phyloP scores from a whole-genome alignment of 2,329 filamentous ascomycete genomes.

The Aspergillus glaucus region DNA sequence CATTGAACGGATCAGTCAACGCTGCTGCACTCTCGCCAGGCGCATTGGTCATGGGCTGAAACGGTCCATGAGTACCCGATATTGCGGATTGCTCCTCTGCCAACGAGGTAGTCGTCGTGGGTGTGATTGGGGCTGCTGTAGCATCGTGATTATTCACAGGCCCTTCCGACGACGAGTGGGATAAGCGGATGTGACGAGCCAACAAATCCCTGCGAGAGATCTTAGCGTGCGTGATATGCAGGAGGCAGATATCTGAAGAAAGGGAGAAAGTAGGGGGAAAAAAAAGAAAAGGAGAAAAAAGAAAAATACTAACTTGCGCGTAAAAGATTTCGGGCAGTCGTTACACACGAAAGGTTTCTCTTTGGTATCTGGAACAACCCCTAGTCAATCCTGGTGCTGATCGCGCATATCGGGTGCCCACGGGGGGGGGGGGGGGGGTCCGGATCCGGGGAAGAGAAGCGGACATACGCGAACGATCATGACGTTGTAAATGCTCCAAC shows the following conservation, averaged over 20 bases:
- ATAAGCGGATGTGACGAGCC: constrained; percentile 25
- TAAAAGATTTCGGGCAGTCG: constrained; percentile 29
- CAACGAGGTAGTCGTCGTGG: constrained; percentile 17
- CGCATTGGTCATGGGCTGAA: not conserved
- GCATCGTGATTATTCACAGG: not conserved
- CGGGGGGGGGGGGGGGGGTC: too few relatives aligned
- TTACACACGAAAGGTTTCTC: constrained; percentile 27
- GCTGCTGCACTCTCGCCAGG: constrained; percentile 1
- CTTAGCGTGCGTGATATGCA: constrained; percentile 3
- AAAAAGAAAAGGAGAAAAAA: too few relatives aligned
- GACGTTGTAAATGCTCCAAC: constrained; percentile 30
- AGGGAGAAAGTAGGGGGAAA: too few relatives aligned
- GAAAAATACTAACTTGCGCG: constrained; percentile 21
- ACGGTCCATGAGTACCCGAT: constrained; percentile 9
- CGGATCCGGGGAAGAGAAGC: not conserved
- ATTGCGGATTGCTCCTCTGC: constrained; percentile 13
- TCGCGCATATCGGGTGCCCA: not conserved
- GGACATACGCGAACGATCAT: constrained; percentile 28
- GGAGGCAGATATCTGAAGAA: not conserved
- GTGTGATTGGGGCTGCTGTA: not conserved
- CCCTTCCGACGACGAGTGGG: constrained; percentile 9
- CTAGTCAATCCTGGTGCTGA: not conserved
- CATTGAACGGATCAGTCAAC: constrained; percentile 17
- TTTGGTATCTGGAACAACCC: constrained; percentile 24
- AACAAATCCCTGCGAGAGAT: constrained; percentile 22